Evolutionary conservation across 257 asterid species (phyloP).

Genomic region (Solanum pimpinellifolium): DNA sequence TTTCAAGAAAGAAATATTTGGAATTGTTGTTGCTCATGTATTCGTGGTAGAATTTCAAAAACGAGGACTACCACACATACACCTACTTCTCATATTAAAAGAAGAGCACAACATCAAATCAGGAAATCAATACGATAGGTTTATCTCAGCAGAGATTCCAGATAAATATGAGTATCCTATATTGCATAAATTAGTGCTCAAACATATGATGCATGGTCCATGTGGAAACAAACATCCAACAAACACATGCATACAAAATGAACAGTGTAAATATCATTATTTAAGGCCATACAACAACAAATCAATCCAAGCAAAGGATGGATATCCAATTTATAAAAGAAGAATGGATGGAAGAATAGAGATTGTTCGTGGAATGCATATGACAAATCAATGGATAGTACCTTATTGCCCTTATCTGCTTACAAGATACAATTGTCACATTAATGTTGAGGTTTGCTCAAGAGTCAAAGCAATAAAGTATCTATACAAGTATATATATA

Average conservation of each 20-base stretch:
- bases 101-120: not conserved
- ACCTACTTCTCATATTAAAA: not conserved
- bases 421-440: too few species aligned
- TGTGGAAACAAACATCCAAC: not conserved
- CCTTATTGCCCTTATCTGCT: too few species aligned
- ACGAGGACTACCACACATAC: not conserved
- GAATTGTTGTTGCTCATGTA: not conserved
- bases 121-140: not conserved
- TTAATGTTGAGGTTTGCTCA: too few species aligned
- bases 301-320: not conserved
- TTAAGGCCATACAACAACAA: not conserved
- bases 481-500: too few species aligned
- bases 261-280: not conserved
- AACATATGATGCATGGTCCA: not conserved
- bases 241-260: not conserved
- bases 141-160: not conserved
- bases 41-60: not conserved
- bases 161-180: not conserved
- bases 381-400: not conserved
- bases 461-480: too few species aligned
- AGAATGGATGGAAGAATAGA: not conserved
- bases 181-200: not conserved
- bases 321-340: not conserved
- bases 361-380: not conserved
- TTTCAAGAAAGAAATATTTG: not conserved